These are phyloP conservation scores for Mangifera indica DNA, from an alignment of 345 rosid genomes.

Conservation along the genomic window DNA sequence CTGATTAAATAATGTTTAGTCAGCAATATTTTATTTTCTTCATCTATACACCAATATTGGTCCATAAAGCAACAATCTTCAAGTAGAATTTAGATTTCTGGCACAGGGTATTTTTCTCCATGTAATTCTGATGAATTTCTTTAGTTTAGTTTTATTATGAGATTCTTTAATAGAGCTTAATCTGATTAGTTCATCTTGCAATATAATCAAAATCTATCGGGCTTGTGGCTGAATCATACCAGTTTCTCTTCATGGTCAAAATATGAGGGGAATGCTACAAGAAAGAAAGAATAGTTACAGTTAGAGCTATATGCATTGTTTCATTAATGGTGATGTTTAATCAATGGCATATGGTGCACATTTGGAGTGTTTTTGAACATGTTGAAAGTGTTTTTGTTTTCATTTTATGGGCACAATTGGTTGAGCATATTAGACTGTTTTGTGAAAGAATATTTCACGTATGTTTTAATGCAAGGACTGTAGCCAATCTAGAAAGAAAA, in stretches of 20 bases:
- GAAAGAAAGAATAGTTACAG: too few relatives aligned
- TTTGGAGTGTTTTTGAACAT: too few relatives aligned
- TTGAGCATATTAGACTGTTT: too few relatives aligned
- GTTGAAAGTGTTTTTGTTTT: too few relatives aligned
- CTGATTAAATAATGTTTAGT: slow-evolving; percentile 42
- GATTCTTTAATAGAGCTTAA: background rate
- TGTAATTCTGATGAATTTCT: background rate
- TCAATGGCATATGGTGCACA: too few relatives aligned
- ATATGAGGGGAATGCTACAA: background rate
- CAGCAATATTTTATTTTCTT: slow-evolving; percentile 12
- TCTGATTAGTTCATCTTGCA: background rate
- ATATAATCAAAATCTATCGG: background rate
- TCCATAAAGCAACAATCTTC: background rate
- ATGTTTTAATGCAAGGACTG: background rate
- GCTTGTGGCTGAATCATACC: background rate
- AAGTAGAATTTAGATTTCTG: background rate
- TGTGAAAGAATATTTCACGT: too few relatives aligned
- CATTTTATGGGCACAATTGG: too few relatives aligned
- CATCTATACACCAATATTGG: slow-evolving; percentile 12
- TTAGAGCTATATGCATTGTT: too few relatives aligned
- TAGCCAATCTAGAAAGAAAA: background rate
- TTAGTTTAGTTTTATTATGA: background rate
- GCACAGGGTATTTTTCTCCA: background rate
- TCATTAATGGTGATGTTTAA: too few relatives aligned
- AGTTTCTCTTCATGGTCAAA: background rate